Evolutionary conservation across 495 filamentous ascomycete genomes (phyloP).

Genomic region (Staphylotrichum longicolle): DNA sequence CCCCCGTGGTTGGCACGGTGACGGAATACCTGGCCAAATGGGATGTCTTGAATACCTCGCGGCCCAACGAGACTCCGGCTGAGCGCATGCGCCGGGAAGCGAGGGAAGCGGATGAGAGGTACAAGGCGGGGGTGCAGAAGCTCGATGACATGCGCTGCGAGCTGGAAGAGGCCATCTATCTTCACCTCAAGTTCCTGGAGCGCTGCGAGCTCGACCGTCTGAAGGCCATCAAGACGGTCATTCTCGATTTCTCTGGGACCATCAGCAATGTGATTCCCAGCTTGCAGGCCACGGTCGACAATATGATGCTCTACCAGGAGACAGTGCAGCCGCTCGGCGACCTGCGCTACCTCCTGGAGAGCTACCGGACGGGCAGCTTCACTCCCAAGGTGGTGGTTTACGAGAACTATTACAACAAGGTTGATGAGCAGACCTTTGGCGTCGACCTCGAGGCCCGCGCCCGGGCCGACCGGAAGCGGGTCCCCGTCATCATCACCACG

Average conservation of each 20-base stretch:
- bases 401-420: constrained; percentile 98
- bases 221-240: constrained; percentile 96
- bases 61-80: constrained; percentile 80
- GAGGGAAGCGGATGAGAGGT: constrained; percentile 85
- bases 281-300: constrained; percentile 89
- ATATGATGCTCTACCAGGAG: constrained; percentile 99
- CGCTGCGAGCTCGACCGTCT: constrained; percentile 94
- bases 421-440: constrained; percentile 96
- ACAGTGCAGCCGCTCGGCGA: constrained; percentile 92
- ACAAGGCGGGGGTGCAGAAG: constrained; percentile 79
- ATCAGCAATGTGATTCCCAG: constrained; percentile 98
- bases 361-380: constrained; percentile 92
- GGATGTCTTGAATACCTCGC: constrained; percentile 86
- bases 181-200: constrained; percentile 94
- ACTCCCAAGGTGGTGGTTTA: constrained; percentile 88
- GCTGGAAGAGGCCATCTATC: constrained; percentile 89
- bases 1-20: constrained; percentile 71
- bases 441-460: constrained; percentile 95
- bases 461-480: constrained; percentile 88
- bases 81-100: constrained; percentile 88
- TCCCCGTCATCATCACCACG: constrained; percentile 88
- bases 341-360: constrained; percentile 93
- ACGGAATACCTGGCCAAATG: constrained; percentile 85
- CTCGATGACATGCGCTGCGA: constrained; percentile 89
- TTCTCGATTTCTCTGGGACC: constrained; percentile 95